Evolutionary conservation across 139 green algal genomes (phyloP).

Genomic region (Bryopsis sp.): DNA sequence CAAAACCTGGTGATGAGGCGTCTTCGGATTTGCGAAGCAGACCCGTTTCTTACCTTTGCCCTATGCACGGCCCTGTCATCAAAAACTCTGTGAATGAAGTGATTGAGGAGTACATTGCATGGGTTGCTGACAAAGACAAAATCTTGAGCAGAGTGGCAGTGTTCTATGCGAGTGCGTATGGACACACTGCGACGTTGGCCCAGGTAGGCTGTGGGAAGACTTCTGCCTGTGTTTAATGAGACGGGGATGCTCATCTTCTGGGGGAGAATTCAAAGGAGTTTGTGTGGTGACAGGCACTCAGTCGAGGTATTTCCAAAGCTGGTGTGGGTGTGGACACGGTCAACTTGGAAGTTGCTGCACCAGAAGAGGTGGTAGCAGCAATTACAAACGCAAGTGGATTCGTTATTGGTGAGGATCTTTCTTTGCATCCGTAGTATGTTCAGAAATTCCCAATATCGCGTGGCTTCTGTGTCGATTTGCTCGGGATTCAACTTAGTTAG

Average conservation of each 20-base stretch:
- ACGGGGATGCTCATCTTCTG: too few relatives aligned
- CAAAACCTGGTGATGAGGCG: neutral
- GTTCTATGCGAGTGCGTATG: conserved; percentile 90
- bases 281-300: conserved; percentile 57
- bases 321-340: conserved; percentile 82
- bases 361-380: conserved; percentile 57
- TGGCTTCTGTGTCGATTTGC: too few relatives aligned
- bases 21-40: neutral
- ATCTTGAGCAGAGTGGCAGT: conserved; percentile 49
- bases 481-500: too few relatives aligned
- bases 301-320: conserved; percentile 67
- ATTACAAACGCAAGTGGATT: conserved; percentile 67
- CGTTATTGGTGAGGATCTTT: conserved; percentile 50
- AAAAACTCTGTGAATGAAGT: conserved; percentile 51
- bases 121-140: conserved; percentile 39
- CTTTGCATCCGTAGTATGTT: too few relatives aligned
- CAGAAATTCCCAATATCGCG: too few relatives aligned
- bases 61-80: conserved; percentile 82
- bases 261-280: too few relatives aligned
- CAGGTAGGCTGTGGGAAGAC: conserved; percentile 62
- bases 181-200: conserved; percentile 87
- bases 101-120: conserved; percentile 53
- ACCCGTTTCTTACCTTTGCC: conserved; percentile 34
- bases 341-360: conserved; percentile 72
- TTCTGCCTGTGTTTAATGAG: too few relatives aligned